Evolutionary conservation across 73 alveolate species (phyloP), one percentile per base, ranked within the genome.

Genomic region (Paramecium bursaria): DNA sequence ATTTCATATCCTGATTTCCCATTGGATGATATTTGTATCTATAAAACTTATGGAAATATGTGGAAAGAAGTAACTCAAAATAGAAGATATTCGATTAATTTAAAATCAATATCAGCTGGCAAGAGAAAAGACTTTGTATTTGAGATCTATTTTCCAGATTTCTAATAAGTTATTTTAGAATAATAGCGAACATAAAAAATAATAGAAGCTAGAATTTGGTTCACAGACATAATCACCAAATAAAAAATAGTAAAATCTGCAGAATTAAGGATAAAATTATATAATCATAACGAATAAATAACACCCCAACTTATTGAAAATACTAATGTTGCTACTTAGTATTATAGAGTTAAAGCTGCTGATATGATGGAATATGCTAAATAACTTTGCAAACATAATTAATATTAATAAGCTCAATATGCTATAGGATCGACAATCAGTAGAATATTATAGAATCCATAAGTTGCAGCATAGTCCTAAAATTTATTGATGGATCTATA

Each of bases 311-410:
- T 35, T 22, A 76, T 52, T 35, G 50, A 74, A 10, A 85, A 86
- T 76, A 49, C 21, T 21, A 74, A 86, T 14, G 92, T 86, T 11
- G 50, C 49, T 7, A 17, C 74, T 27, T 29, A 86, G 31, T 86
- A 51, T 75, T 51, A 29, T 47, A 86, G 92, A 86, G 92, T 86
- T 11, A 76, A 86, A 79, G 86, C 74, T 4, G 85, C 82, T 2
- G 75, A 48, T 30, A 22, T 73, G 1, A 75, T 86, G 21, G 73
- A 86, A 35, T 46, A 86, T 15, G 92, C 92, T 0, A 76, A 33
- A 31, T 3, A 13, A 33, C 54, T 53, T 33, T 60, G 79, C 17
- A 19, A 27, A 60, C 14, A 60, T 15, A 15, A 14, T 13, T 26
- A 60, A 13, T 60, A 21, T 60, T n/a, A 30, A 31, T 13, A 1